A percentile compares a stretch with the other conserved stretches of the same genome.
Evolutionary conservation across 768 basidiomycete species (phyloP).

Genomic region (Lactarius tabidus): DNA sequence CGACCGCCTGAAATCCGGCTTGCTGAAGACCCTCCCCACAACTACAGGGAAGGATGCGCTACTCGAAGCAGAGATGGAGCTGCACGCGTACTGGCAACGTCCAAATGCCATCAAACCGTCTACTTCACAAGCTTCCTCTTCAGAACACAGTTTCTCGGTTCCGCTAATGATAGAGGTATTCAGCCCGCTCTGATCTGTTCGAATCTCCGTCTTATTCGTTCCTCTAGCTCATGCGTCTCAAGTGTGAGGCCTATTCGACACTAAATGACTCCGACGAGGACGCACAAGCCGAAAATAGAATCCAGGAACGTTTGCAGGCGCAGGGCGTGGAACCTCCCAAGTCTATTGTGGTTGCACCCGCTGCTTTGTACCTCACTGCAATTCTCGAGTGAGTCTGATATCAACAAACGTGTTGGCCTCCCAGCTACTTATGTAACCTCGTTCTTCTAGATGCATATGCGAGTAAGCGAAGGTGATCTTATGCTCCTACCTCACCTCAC

Average conservation of each 20-base stretch:
- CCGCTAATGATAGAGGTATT: slow-evolving; percentile 74
- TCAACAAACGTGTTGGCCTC: neutral
- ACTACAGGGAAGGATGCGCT: slow-evolving; percentile 87
- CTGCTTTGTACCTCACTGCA: slow-evolving; percentile 86
- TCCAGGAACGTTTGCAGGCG: slow-evolving; percentile 56
- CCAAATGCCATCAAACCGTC: slow-evolving; percentile 41
- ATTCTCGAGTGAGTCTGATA: slow-evolving; percentile 76
- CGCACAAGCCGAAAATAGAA: slow-evolving; percentile 53
- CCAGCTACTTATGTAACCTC: slow-evolving; percentile 24
- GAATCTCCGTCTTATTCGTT: slow-evolving; percentile 19
- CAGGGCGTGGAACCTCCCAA: slow-evolving; percentile 41
- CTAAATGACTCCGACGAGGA: slow-evolving; percentile 81
- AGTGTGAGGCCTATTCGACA: slow-evolving; percentile 86
- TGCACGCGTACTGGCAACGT: slow-evolving; percentile 85
- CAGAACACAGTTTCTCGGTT: slow-evolving; percentile 58
- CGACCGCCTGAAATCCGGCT: slow-evolving; percentile 65
- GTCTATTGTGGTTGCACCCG: slow-evolving; percentile 60
- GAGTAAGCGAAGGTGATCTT: slow-evolving; percentile 52
- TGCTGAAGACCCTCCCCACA: slow-evolving; percentile 71
- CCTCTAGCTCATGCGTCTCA: slow-evolving; percentile 69
- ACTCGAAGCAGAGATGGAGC: slow-evolving; percentile 88
- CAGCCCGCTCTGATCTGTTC: slow-evolving; percentile 18
- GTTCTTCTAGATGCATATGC: slow-evolving; percentile 65
- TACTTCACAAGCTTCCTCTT: slow-evolving; percentile 40
- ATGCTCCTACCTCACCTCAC: neutral